Conservation (phyloP, 2,329 filamentous ascomycete species). For the Calonectria multiphialidica region DNA sequence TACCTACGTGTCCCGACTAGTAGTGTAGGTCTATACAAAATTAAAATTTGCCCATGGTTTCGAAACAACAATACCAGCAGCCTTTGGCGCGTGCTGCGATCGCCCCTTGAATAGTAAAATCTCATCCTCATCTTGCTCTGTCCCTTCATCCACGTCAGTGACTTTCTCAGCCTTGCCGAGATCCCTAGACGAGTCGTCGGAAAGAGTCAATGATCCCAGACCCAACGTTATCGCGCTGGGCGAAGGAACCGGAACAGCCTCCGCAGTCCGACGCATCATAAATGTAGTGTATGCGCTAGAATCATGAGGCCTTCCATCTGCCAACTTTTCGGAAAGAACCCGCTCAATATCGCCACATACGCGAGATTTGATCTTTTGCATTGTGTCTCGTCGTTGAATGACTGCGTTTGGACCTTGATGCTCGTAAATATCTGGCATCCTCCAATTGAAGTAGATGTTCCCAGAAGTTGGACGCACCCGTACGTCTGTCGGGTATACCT, state of each 20-base stretch:
- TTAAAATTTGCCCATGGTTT: background rate
- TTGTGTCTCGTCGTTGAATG: background rate
- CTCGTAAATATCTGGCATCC: constrained; percentile 11
- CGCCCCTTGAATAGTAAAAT: constrained; percentile 1
- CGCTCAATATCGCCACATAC: constrained; percentile 3
- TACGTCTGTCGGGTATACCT: constrained; percentile 17
- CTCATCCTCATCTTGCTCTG: background rate
- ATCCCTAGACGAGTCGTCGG: too few species aligned
- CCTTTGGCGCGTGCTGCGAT: background rate
- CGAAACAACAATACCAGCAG: background rate
- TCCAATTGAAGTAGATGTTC: constrained; percentile 18
- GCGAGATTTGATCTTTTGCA: constrained; percentile 12
- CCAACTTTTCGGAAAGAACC: background rate
- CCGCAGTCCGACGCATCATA: background rate
- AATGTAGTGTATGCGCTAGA: constrained; percentile 12
- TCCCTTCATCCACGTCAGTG: background rate
- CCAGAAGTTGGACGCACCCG: constrained; percentile 1
- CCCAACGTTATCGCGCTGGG: background rate
- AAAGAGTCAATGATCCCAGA: background rate
- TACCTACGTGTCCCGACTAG: too few species aligned
- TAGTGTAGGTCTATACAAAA: too few species aligned
- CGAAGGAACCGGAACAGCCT: background rate
- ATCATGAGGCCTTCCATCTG: constrained; percentile 20
- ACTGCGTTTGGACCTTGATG: constrained; percentile 3
- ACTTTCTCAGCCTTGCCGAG: rapidly evolving